Base-by-base conservation (phyloP, 2,329 filamentous ascomycete genomes). In the Fusarium verticillioides region DNA sequence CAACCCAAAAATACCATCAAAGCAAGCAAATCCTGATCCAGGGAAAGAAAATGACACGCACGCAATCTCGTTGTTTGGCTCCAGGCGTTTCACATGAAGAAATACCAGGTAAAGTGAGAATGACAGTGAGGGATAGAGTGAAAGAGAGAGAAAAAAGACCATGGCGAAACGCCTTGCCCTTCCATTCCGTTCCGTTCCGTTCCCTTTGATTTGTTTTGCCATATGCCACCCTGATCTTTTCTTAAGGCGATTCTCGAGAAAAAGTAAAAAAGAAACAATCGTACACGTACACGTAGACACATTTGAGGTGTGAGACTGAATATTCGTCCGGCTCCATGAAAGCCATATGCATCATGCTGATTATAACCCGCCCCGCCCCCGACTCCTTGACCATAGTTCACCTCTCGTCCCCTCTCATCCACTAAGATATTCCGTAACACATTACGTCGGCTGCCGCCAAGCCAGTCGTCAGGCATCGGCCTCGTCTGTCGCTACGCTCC, bases 211-310 rank as follows among this genome's bases (percentile, higher is more conserved):
- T 52, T 52, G 66, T 39, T 69, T 70, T 72, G 72, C 69, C 71
- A 72, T 69, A 62, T 74, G 75, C 79, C 78, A 72, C 75, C 79
- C 77, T 79, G 77, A 76, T 78, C 79, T 75, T 73, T 59, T 66
- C 66, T 79, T 75, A 75, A 77, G 76, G 77, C 76, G 75, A 77
- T 79, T 81, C 75, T 79, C 75, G 69, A 77, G 73, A 77, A 78
- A 74, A 44, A 74, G 44, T 15, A 78, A 44, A 56, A 59, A 74
- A 76, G 74, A 78, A 77, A 80, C 79, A 81, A 82, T 82, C 78
- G 81, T 82, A 82, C 81, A 82, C 77, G 73, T 80, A 80, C 81
- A 82, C 77, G 74, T 80, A 80, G 78, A 79, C 78, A 74, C 75
- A 64, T 75, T 75, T 75, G 72, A 76, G 68, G 69, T 76, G 74